Percentiles rank a stretch among this genome's conserved stretches.
Conservation (phyloP, 2,329 filamentous ascomycete genomes). For the Ascocoryne sarcoides region DNA sequence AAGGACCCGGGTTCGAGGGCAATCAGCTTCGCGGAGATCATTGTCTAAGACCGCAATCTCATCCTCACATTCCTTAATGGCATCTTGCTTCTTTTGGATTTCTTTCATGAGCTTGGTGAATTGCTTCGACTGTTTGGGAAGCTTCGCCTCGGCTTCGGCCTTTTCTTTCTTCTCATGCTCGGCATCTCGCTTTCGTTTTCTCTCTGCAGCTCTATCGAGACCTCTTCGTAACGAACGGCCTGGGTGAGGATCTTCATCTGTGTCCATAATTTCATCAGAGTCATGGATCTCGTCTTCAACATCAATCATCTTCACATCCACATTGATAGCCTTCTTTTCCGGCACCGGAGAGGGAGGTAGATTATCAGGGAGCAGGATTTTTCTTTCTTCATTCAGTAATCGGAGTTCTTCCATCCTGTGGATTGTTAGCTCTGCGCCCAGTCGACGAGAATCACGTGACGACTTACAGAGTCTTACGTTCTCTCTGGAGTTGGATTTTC, state of each 20-base stretch:
- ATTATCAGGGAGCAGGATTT: conserved; percentile 65
- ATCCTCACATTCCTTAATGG: conserved; percentile 73
- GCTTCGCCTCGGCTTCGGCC: conserved; percentile 45
- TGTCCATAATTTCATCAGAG: conserved; percentile 56
- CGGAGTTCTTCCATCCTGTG: conserved; percentile 61
- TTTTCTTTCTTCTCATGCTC: conserved; percentile 60
- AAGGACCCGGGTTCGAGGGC: conserved; percentile 77
- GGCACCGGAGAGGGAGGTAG: conserved; percentile 54
- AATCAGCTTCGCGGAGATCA: conserved; percentile 88
- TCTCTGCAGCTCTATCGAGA: conserved; percentile 60
- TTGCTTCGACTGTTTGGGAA: conserved; percentile 73
- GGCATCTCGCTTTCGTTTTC: conserved; percentile 67
- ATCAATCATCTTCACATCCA: conserved; percentile 53
- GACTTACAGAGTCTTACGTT: conserved; percentile 57
- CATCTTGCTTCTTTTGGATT: conserved; percentile 77
- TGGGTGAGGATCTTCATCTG: conserved; percentile 56
- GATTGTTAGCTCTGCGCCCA: conserved; percentile 27
- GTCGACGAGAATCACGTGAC: conserved; percentile 3
- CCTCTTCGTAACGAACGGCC: conserved; percentile 52
- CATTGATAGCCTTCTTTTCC: conserved; percentile 35
- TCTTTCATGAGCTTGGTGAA: conserved; percentile 82
- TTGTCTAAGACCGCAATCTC: conserved; percentile 82
- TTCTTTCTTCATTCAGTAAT: conserved; percentile 62
- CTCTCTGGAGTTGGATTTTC: conserved; percentile 85
- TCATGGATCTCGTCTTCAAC: conserved; percentile 54